Base-by-base conservation (phyloP, 2,329 filamentous ascomycete species). In the Pseudopyrenochaeta lycopersici region DNA sequence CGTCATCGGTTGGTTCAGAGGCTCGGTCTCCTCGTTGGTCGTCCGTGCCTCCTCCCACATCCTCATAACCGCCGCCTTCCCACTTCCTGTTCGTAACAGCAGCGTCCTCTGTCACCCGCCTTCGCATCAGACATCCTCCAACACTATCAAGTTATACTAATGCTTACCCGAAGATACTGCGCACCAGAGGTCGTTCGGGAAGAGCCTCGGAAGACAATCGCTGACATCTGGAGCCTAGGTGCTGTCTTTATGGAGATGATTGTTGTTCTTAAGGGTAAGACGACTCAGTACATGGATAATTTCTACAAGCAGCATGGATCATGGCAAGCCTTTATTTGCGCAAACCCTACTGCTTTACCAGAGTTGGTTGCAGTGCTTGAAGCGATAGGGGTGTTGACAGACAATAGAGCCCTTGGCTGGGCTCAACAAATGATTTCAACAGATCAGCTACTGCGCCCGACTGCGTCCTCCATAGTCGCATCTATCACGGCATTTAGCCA, bases 171-270 rank as follows among this genome's bases (percentile, higher is more conserved):
- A 17, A 52, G 46, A 46, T 65, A 65, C 32, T 63, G 57, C 32
- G 60, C 62, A 27, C 60, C 62, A 14, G 60, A 62, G 29, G 53
- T 63, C 4, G 50, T 54, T 41, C 32, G 45, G 6, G 11, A 51
- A 4, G 44, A 50, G 45, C 45, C 57, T 29, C 46, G 58, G n/a
- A 60, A 63, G 27, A 60, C 44, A 21, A 46, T 11, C n/a, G 56
- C 57, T 32, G 57, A 65, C 36, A 53, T 65, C 14, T 65, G 60
- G 60, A 58, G 53, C 41, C 42, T 65, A 29, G 60, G 62, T 10
- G 46, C 53, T 14, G 54, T 65, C 12, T 65, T 58, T 20, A 32
- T 65, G 27, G 60, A 65, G 45, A 63, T 65, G 53, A 41, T 49
- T 15, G 50, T 49, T 30, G 49, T 56, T 36, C 57, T 65, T n/a